Base-by-base conservation (phyloP, 1,284 basidiomycete genomes). In the Paramarasmius palmivorus region DNA sequence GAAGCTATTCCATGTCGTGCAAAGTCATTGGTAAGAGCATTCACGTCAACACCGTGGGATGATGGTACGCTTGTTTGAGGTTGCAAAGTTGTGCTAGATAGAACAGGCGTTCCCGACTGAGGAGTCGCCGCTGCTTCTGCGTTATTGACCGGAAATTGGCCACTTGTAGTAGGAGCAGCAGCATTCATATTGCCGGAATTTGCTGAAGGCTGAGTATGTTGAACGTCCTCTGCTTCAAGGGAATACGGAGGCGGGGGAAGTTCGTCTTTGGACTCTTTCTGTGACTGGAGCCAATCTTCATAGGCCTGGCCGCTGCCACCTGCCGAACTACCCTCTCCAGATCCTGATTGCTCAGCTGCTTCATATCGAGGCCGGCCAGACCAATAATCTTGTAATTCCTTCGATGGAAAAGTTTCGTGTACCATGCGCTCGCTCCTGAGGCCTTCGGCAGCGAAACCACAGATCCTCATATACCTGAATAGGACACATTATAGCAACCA, bases 311-410 rank as follows among this genome's bases (percentile, higher is more conserved):
- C 61, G 40, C 50, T 45, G 50, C 52, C 61, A 38, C 57, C 56
- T 4, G 51, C 59, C 32, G 38, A 25, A 39, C 49, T 57, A 36
- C 57, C 55, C 22, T 56, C 58, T 17, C 60, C 61, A 14, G 66
- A 66, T 2, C 68, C 66, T 20, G 68, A 64, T 7, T 69, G 66
- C 22, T 60, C 62, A 7, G 61, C 61, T 23, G 67, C 69, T 61
- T 84, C 86, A 57, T 82, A 83, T 50, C 68, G 75, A 4, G 88
- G 86, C 5, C 84, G 72, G 29, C 77, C 73, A 2, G 77, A 67
- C 86, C 86, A 90, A 66, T 88, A 92, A 59, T 91, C 86, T 52
- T 84, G 78, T 4, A 91, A 65, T 58, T 89, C 86, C 54, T 90
- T 87, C 22, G 76, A 71, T 0, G 89, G 88, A 56, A 90, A 84